Conservation (phyloP, 1,284 basidiomycete genomes). For the Apiotrichum mycotoxinovorans region DNA sequence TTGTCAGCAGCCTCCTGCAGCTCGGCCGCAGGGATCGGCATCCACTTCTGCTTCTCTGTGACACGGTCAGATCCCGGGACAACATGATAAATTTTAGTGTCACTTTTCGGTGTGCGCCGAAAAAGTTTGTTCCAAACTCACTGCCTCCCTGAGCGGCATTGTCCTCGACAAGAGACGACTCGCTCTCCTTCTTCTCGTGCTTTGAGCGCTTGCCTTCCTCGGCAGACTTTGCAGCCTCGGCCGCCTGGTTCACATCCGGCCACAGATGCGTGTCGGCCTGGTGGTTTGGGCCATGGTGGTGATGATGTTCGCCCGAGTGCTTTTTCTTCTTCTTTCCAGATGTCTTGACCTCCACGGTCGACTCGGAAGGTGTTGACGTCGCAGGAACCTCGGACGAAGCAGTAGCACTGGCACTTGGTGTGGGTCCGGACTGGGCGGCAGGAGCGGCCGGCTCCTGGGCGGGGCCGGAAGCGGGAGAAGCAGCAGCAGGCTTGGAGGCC, state of each 20-base stretch:
- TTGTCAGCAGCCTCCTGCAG: constrained; percentile 49
- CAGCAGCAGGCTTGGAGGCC: constrained; percentile 2
- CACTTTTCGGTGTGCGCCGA: too few species aligned
- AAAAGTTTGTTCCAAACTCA: constrained; percentile 13
- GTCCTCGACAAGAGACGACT: constrained; percentile 23
- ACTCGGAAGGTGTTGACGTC: background rate
- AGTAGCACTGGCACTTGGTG: too few species aligned
- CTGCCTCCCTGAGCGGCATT: constrained; percentile 19
- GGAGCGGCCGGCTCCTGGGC: background rate
- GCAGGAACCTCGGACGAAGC: background rate
- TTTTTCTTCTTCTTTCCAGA: constrained; percentile 18
- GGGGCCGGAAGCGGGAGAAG: too few species aligned
- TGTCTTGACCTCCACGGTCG: constrained; percentile 3
- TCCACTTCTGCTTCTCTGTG: constrained; percentile 50
- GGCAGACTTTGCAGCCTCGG: constrained; percentile 21
- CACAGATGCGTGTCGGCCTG: constrained; percentile 32
- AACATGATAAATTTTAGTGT: background rate
- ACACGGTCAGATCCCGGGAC: background rate
- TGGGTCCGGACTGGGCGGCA: background rate
- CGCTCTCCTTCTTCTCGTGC: constrained; percentile 27
- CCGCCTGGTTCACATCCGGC: constrained; percentile 43
- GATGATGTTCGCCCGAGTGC: constrained; percentile 5
- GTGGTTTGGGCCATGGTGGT: background rate
- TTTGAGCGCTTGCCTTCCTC: constrained; percentile 31
- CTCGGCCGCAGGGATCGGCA: constrained; percentile 46